Base-by-base conservation (phyloP, 169 alveolate species). In the Plasmodium gonderi region DNA sequence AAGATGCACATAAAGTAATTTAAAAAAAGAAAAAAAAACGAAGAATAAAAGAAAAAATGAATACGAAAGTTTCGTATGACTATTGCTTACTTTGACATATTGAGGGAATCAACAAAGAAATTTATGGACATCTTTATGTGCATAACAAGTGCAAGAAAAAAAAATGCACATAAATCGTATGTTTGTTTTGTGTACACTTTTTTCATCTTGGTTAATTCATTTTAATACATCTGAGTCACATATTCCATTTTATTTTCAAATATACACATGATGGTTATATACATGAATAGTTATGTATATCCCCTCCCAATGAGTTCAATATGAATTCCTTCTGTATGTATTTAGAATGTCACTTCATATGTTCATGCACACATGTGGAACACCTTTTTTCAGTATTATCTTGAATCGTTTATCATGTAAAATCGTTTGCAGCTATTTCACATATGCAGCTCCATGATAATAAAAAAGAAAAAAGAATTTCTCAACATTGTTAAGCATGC, bases 1-100 rank as follows among this genome's bases (percentile, higher is more conserved):
- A 85, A 29, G 92, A 85, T 76, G 78, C 92, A 9, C 92, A 85
- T 60, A 85, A 85, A 42, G 92, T 85, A 85, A 68, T 11, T 36
- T 51, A 40, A 51, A 29, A 74, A 65, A 20, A 14, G n/a, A n/a
- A n/a, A n/a, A n/a, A 40, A 3, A 11, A 40, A 42, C 12, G 8
- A 26, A 78, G 38, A 7, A 11, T 42, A 75, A 4, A 82, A 7
- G 33, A 4, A 79, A 7, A 38, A 8, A 77, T 60, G 31, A 5
- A 20, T 40, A 36, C 12, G 45, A n/a, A n/a, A n/a, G n/a, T n/a
- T n/a, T n/a, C n/a, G n/a, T n/a, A n/a, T n/a, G n/a, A n/a, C n/a
- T n/a, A n/a, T n/a, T n/a, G n/a, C n/a, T n/a, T n/a, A n/a, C n/a
- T n/a, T n/a, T n/a, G n/a, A n/a, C n/a, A n/a, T n/a, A n/a, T n/a